Conservation (phyloP, 129 eudicot genomes). For the Rutidosis leptorrhynchoides region DNA sequence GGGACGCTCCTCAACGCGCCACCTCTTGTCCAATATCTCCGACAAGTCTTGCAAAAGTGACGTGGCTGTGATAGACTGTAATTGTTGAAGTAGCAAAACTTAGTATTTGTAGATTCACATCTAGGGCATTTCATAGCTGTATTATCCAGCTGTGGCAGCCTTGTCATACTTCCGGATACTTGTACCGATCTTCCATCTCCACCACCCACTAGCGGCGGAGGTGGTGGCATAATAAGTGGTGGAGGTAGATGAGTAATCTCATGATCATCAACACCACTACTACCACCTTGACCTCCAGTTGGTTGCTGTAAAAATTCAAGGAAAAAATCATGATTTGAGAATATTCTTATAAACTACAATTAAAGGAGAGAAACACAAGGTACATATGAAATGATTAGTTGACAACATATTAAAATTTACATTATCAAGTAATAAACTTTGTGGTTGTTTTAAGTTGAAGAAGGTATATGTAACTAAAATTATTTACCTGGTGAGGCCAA, state of each 20-base stretch:
- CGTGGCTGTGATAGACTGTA: slow-evolving; percentile 42
- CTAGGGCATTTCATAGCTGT: slow-evolving; percentile 41
- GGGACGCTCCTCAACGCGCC: slow-evolving; percentile 41
- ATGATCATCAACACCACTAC: slow-evolving; percentile 33
- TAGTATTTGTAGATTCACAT: slow-evolving; percentile 44
- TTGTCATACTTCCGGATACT: slow-evolving; percentile 33
- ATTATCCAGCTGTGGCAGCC: slow-evolving; percentile 35
- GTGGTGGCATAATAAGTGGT: slow-evolving; percentile 23
- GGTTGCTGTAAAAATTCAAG: slow-evolving; percentile 38
- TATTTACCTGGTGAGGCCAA: slow-evolving; percentile 47
- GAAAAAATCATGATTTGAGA: slow-evolving; percentile 17
- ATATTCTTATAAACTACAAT: slow-evolving; percentile 38
- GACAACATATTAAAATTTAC: background rate
- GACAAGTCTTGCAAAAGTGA: slow-evolving; percentile 39
- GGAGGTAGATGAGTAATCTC: slow-evolving; percentile 31
- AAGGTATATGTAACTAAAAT: slow-evolving; percentile 10
- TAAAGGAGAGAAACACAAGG: slow-evolving; percentile 24
- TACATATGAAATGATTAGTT: slow-evolving; percentile 25
- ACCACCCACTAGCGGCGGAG: slow-evolving; percentile 20
- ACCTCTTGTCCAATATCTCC: slow-evolving; percentile 38
- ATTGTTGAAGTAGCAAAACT: slow-evolving; percentile 51
- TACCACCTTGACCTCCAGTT: slow-evolving; percentile 30
- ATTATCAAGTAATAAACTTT: slow-evolving; percentile 2
- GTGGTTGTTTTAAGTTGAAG: slow-evolving; percentile 11
- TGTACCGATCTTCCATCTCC: slow-evolving; percentile 28